Evolutionary conservation across 2,329 filamentous ascomycete species (phyloP).

Genomic region (Blastomyces parvus): DNA sequence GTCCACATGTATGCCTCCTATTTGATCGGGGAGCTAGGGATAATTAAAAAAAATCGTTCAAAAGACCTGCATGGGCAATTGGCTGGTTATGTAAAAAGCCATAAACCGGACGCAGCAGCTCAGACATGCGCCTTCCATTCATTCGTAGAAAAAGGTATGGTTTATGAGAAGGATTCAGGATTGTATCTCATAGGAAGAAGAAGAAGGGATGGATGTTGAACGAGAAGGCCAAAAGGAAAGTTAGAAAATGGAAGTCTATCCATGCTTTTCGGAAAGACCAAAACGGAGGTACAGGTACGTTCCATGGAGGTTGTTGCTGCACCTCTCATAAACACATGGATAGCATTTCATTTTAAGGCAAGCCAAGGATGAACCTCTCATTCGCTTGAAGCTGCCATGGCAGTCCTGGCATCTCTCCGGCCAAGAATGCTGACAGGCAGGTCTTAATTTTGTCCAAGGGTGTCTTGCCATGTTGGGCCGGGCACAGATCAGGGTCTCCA

Average conservation of each 20-base stretch:
- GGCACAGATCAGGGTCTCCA: not conserved
- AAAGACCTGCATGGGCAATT: not conserved
- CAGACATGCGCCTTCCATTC: not conserved
- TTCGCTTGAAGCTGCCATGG: not conserved
- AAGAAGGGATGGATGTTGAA: not conserved
- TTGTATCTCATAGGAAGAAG: not conserved
- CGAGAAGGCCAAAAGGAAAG: not conserved
- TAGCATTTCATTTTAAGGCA: not conserved
- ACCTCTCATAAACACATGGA: not conserved
- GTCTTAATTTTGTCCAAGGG: not conserved
- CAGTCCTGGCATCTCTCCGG: not conserved
- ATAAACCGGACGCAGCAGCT: too few species aligned
- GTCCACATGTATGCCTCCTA: constrained; percentile 5
- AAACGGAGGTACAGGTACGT: not conserved
- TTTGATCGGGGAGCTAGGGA: not conserved
- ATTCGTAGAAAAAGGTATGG: not conserved
- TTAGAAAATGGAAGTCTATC: not conserved
- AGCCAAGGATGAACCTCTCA: not conserved
- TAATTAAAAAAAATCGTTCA: not conserved
- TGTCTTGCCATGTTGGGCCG: not conserved
- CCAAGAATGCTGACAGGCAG: not conserved
- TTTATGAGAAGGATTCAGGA: not conserved
- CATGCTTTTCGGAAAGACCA: not conserved
- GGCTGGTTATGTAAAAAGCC: not conserved
- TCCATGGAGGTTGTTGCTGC: too few species aligned